These are phyloP conservation scores for Eragrostis tef DNA, from an alignment of 202 grass and related monocot genomes.

Conservation along the genomic window DNA sequence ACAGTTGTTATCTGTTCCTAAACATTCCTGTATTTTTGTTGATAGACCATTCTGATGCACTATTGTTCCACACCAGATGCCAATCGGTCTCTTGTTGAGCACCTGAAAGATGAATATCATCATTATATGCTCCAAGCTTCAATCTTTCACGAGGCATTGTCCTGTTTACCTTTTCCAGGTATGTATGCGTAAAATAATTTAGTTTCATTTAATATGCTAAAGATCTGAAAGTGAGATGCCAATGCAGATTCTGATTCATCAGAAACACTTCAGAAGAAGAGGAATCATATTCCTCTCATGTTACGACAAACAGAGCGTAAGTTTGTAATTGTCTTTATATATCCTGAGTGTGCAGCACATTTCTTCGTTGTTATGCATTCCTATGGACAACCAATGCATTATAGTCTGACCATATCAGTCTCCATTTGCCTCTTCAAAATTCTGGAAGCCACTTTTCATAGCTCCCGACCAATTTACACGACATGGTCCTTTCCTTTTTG, in stretches of 20 bases:
- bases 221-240: conserved; percentile 40
- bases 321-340: conserved; percentile 32
- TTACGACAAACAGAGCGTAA: conserved; percentile 83
- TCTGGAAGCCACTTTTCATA: conserved; percentile 1
- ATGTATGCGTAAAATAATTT: conserved; percentile 34
- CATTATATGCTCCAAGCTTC: conserved; percentile 78
- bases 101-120: conserved; percentile 77
- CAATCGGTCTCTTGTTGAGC: conserved; percentile 57
- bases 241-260: conserved; percentile 61
- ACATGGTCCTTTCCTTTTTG: not conserved
- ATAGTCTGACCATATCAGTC: not conserved
- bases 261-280: conserved; percentile 64
- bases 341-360: conserved; percentile 13
- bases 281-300: conserved; percentile 80
- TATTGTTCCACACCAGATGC: conserved; percentile 59
- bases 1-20: conserved; percentile 6
- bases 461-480: conserved; percentile 1
- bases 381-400: not conserved
- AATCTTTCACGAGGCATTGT: conserved; percentile 70
- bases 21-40: conserved; percentile 28
- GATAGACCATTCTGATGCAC: conserved; percentile 3
- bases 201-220: conserved; percentile 41
- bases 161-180: conserved; percentile 69
- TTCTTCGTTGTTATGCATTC: conserved; percentile 20
- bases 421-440: conserved; percentile 10